Conservation (phyloP, 1,139 yeast species). For the Blastobotrys apis region DNA sequence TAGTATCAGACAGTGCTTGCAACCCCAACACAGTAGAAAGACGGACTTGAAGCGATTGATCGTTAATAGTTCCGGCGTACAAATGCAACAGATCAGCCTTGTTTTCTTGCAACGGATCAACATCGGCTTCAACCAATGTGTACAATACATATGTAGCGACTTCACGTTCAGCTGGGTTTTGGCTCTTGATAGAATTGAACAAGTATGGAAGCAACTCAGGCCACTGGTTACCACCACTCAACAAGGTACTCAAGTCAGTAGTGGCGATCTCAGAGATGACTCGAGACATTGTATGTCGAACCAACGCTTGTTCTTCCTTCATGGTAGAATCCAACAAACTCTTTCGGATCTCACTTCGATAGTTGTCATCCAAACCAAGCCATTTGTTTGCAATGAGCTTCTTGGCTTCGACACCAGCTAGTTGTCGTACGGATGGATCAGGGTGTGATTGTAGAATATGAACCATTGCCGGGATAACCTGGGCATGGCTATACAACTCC, state of each 20-base stretch:
- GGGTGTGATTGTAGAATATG: slow-evolving; percentile 70
- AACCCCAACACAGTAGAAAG: slow-evolving; percentile 80
- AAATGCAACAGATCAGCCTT: slow-evolving; percentile 65
- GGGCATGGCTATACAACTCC: slow-evolving; percentile 68
- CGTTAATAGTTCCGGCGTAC: slow-evolving; percentile 63
- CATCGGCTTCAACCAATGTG: slow-evolving; percentile 68
- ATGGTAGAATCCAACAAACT: slow-evolving; percentile 69
- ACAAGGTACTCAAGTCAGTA: slow-evolving; percentile 54
- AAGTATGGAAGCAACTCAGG: slow-evolving; percentile 68
- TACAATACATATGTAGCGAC: slow-evolving; percentile 77
- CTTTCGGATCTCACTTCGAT: slow-evolving; percentile 50
- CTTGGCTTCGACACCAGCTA: slow-evolving; percentile 94
- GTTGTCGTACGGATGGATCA: slow-evolving; percentile 61
- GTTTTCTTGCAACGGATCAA: slow-evolving; percentile 58
- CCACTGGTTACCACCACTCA: slow-evolving; percentile 50
- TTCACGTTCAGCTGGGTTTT: slow-evolving; percentile 65
- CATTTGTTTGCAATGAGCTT: slow-evolving; percentile 73
- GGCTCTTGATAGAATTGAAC: slow-evolving; percentile 58
- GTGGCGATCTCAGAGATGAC: slow-evolving; percentile 84
- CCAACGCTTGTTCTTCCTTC: slow-evolving; percentile 57
- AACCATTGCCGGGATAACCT: slow-evolving; percentile 75
- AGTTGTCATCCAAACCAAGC: slow-evolving; percentile 41
- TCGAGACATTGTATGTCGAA: slow-evolving; percentile 87
- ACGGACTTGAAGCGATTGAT: slow-evolving; percentile 67
- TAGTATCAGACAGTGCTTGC: slow-evolving; percentile 66